Evolutionary conservation across 371 early-diverging fungal genomes (phyloP).

Genomic region (Amoeboaphelidium protococcarum): DNA sequence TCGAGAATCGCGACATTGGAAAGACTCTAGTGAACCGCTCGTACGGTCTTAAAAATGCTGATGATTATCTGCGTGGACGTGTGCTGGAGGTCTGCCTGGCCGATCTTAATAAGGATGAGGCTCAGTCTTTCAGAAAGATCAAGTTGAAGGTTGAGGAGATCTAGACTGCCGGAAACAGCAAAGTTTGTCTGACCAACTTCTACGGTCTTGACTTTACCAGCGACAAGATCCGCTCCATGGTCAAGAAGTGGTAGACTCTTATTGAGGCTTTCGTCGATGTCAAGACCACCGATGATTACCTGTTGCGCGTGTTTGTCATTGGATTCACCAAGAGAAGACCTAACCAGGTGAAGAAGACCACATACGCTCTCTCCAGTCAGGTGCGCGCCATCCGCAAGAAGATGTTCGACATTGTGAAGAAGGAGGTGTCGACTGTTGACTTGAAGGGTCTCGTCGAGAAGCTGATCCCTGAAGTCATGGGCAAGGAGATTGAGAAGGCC

Average conservation of each 20-base stretch:
- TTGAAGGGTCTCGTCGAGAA: constrained; percentile 92
- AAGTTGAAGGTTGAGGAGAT: constrained; percentile 94
- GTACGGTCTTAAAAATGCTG: constrained; percentile 93
- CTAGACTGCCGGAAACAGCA: too few species aligned
- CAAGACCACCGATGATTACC: constrained; percentile 99
- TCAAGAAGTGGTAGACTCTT: constrained; percentile 99
- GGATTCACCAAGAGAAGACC: constrained; percentile 92
- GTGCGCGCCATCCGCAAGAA: constrained; percentile 97
- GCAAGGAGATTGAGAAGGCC: constrained; percentile 92
- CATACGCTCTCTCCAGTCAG: constrained; percentile 91
- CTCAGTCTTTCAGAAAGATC: constrained; percentile 92
- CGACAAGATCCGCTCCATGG: constrained; percentile 97
- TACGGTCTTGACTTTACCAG: constrained; percentile 99
- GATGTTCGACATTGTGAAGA: constrained; percentile 96
- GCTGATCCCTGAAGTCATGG: constrained; percentile 50
- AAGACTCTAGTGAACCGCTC: constrained; percentile 99
- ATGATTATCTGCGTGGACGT: constrained; percentile 87
- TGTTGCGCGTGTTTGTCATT: constrained; percentile 89
- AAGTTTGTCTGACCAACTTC: constrained; percentile 97
- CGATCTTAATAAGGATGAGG: constrained; percentile 90
- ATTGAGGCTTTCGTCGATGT: constrained; percentile 96
- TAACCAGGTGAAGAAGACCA: constrained; percentile 92
- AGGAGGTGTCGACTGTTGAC: constrained; percentile 69
- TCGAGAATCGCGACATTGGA: constrained; percentile 74
- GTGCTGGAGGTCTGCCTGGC: constrained; percentile 93